Evolutionary conservation across 495 filamentous ascomycete species (phyloP).

Genomic region (Alectoria sarmentosa): DNA sequence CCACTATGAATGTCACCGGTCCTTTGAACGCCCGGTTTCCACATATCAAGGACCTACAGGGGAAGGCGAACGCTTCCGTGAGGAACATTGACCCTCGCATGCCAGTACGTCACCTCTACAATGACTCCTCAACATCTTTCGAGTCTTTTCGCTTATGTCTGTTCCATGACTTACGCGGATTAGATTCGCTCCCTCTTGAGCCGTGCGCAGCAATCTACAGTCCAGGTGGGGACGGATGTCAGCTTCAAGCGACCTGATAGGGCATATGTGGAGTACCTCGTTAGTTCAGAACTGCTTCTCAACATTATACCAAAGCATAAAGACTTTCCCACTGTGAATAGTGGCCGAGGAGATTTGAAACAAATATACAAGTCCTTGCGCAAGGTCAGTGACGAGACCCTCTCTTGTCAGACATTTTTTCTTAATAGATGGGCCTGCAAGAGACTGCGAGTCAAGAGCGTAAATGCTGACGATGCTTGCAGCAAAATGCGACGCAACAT

Average conservation of each 20-base stretch:
- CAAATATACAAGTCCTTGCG: conserved; percentile 19
- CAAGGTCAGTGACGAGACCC: conserved; percentile 20
- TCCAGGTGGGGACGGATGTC: conserved; percentile 44
- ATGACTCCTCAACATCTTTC: background rate
- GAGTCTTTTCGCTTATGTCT: background rate
- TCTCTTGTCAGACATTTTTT: background rate
- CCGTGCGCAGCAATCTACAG: conserved; percentile 41
- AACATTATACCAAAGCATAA: conserved; percentile 66
- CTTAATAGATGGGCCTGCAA: background rate
- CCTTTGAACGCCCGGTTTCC: conserved; percentile 40
- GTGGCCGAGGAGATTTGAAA: conserved; percentile 16
- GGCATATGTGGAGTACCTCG: conserved; percentile 71
- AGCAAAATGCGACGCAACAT: conserved; percentile 33
- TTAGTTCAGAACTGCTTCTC: conserved; percentile 67
- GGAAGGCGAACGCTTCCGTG: conserved; percentile 39
- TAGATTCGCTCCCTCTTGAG: conserved; percentile 43
- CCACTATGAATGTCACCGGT: conserved; percentile 16
- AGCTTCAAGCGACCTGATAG: conserved; percentile 51
- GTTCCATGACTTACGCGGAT: background rate
- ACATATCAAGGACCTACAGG: conserved; percentile 69
- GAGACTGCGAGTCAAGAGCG: background rate
- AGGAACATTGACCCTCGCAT: conserved; percentile 38
- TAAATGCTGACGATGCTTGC: background rate
- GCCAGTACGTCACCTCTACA: conserved; percentile 33
- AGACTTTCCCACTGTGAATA: conserved; percentile 40